A percentile compares a stretch with the other conserved stretches of the same genome.
These are phyloP conservation scores for Dicorynia guianensis DNA, from an alignment of 306 rosid species.

Conservation along the genomic window DNA sequence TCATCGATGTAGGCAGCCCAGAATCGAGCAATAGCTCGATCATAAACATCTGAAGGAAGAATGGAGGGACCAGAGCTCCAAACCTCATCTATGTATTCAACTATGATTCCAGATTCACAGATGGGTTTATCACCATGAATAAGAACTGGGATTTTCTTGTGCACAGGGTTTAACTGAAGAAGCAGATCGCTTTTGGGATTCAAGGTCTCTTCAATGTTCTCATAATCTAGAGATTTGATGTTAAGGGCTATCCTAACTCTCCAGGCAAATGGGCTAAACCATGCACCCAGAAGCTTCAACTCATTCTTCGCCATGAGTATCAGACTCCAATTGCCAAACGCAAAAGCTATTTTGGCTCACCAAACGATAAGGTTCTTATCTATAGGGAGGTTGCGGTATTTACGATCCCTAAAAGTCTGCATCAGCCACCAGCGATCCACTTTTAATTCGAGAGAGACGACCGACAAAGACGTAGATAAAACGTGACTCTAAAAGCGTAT, in stretches of 20 bases:
- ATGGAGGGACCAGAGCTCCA: slow-evolving; percentile 59
- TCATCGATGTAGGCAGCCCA: slow-evolving; percentile 60
- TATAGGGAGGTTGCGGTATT: background rate
- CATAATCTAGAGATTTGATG: slow-evolving; percentile 54
- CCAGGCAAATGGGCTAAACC: slow-evolving; percentile 54
- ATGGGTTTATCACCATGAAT: slow-evolving; percentile 52
- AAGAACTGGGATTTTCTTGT: slow-evolving; percentile 69
- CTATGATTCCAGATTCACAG: slow-evolving; percentile 64
- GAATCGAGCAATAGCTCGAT: slow-evolving; percentile 58
- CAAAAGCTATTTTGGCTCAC: no score
- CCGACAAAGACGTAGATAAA: no score
- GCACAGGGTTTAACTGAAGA: slow-evolving; percentile 64
- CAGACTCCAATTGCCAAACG: background rate
- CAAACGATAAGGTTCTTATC: background rate
- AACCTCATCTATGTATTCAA: slow-evolving; percentile 62
- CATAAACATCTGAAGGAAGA: slow-evolving; percentile 61
- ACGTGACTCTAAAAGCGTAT: no score
- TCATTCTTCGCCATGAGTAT: slow-evolving; percentile 45
- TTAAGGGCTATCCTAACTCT: slow-evolving; percentile 57
- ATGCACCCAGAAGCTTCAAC: slow-evolving; percentile 50
- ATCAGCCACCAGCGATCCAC: background rate
- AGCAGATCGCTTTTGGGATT: slow-evolving; percentile 58
- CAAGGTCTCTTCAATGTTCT: slow-evolving; percentile 46
- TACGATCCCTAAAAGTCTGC: background rate
- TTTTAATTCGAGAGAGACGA: no score